These are phyloP conservation scores for Emericellopsis cladophorae DNA, from an alignment of 2,329 filamentous ascomycete genomes.

Conservation along the genomic window DNA sequence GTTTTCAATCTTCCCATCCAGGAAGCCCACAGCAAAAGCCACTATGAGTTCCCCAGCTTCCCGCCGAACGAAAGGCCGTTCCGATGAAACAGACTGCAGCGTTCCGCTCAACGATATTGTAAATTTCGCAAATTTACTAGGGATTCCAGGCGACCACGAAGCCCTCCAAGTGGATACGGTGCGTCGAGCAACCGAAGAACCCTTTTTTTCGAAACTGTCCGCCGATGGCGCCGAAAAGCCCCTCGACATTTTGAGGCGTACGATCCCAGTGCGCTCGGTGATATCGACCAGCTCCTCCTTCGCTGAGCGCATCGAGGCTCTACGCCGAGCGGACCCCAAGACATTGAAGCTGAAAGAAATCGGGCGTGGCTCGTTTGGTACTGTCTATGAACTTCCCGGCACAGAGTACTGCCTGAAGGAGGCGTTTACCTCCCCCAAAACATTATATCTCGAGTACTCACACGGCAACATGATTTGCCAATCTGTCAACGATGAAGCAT, in stretches of 20 bases:
- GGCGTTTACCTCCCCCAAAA: background rate
- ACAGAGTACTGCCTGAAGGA: constrained; percentile 3
- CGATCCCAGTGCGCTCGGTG: constrained; percentile 1
- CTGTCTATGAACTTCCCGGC: constrained; percentile 1
- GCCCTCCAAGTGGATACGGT: too few relatives aligned
- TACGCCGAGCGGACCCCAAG: background rate
- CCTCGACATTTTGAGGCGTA: background rate
- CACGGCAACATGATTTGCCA: background rate
- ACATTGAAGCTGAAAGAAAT: constrained; percentile 1
- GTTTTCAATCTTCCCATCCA: too few relatives aligned
- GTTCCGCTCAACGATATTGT: background rate
- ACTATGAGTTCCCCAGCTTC: too few relatives aligned
- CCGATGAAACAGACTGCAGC: background rate
- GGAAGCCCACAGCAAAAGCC: too few relatives aligned
- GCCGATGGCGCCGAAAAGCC: background rate
- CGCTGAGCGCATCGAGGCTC: constrained; percentile 1
- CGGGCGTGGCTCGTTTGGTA: constrained; percentile 1
- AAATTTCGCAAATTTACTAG: too few relatives aligned
- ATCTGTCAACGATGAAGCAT: background rate
- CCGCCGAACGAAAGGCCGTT: too few relatives aligned
- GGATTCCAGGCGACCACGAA: too few relatives aligned
- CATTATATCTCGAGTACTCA: background rate
- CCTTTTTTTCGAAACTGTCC: background rate
- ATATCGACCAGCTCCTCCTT: constrained; percentile 1
- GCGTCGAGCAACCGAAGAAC: too few relatives aligned